Conservation (phyloP, 495 filamentous ascomycete species). For the Aspergillus saccharolyticus region DNA sequence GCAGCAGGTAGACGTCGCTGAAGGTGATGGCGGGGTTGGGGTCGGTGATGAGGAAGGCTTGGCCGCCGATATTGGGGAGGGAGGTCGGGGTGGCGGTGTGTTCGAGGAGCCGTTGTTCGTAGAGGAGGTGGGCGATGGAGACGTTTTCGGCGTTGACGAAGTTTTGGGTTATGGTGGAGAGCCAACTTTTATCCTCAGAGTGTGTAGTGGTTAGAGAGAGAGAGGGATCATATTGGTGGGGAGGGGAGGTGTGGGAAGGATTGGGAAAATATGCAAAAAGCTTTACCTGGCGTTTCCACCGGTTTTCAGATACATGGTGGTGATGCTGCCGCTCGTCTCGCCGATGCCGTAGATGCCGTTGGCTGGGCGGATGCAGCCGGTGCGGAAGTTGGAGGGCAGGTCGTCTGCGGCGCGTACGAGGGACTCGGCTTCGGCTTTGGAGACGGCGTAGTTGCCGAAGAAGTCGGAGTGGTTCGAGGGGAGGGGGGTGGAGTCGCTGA, state of each 20-base stretch:
- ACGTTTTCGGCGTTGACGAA: conserved; percentile 56
- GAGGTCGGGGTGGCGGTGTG: conserved; percentile 38
- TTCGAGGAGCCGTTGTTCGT: conserved; percentile 50
- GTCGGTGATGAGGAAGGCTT: conserved; percentile 37
- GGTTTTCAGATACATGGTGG: conserved; percentile 29
- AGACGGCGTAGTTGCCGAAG: conserved; percentile 52
- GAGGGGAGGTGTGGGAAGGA: too few species aligned
- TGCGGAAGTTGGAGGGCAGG: conserved; percentile 41
- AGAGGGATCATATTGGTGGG: too few species aligned
- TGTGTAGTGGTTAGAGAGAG: too few species aligned
- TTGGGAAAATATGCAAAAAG: too few species aligned
- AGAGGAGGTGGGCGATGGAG: conserved; percentile 54
- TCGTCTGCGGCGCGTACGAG: conserved; percentile 45
- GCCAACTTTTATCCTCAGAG: conserved; percentile 39
- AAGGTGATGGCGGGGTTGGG: conserved; percentile 35
- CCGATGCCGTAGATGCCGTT: conserved; percentile 58
- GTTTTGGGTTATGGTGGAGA: conserved; percentile 44
- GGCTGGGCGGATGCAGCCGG: conserved; percentile 51
- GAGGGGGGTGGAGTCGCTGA: conserved; percentile 43
- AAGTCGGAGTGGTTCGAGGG: conserved; percentile 43
- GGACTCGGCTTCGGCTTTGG: conserved; percentile 51
- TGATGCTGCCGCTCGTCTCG: conserved; percentile 42
- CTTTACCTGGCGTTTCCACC: conserved; percentile 36
- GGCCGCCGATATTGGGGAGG: conserved; percentile 37
- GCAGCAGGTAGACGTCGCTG: conserved; percentile 31